Base-by-base conservation (phyloP, 2,329 filamentous ascomycete species). In the Neoascochyta sp. region DNA sequence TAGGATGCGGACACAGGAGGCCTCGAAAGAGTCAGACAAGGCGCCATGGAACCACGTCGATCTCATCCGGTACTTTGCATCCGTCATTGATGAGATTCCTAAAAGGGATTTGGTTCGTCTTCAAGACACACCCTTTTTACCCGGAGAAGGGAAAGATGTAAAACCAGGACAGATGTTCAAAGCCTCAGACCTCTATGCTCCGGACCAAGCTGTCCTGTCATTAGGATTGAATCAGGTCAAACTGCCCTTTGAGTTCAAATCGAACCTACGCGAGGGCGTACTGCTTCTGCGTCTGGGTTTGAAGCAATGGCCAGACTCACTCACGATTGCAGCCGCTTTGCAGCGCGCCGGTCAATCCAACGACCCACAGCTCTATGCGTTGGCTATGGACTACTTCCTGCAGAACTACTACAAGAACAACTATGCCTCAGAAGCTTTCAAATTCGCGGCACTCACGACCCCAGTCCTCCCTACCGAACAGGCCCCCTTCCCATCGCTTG, bases 61-160 rank as follows among this genome's bases (percentile, higher is more conserved):
- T 57, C 71, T 98, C 15, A 88, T 98, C 62, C 90, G 88, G 50
- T 98, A 98, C 50, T 75, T 98, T 23, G 79, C 90, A 8, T 94
- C 89, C 7, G 92, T 98, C 16, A 80, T 78, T 38, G 78, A 85
- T 29, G 92, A 98, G 47, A 95, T 98, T 37, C 92, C 92, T 0
- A 63, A 67, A 7, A 81, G 81, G 27, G 92, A 98, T 57, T 75
- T 95, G 32, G 80, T 78, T 43, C 85, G 83, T 52, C 72, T 98
- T 14, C 82, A 76, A 33, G 75, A 81, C 27, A 87, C 87, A 0
- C 79, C 78, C 8, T 86, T 96, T 23, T 90, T 89, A 51, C 86
- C 87, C 7, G 84, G 75, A 44, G 77, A 83, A 42, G 57, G 59
- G 9, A 36, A 35, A 7, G 31, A 34, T 5, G 55, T 50, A 12